Evolutionary conservation across 2,329 filamentous ascomycete genomes (phyloP).

Genomic region (Pyrenophora seminiperda): DNA sequence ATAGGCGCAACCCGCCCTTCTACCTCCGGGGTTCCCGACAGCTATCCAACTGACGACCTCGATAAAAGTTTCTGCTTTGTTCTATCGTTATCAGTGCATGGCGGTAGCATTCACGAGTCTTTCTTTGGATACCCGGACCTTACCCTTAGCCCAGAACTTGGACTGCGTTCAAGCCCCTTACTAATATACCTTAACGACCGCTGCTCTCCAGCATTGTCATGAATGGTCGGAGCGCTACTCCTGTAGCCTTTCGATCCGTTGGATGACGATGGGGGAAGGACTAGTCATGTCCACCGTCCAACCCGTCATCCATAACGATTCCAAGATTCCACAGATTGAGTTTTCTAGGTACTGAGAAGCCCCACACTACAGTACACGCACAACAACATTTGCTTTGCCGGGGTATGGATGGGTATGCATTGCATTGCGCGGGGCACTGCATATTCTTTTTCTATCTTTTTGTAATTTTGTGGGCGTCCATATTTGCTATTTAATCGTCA

Average conservation of each 20-base stretch:
- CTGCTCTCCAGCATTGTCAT: conserved; percentile 15
- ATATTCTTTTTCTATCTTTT: conserved; percentile 29
- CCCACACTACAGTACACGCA: conserved; percentile 15
- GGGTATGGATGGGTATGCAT: conserved; percentile 36
- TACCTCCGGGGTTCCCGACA: conserved; percentile 11
- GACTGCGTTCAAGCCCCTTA: conserved; percentile 27
- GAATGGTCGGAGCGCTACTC: conserved; percentile 1
- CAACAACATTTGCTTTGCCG: conserved; percentile 28
- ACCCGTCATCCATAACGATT: conserved; percentile 6
- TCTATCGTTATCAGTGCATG: conserved; percentile 23
- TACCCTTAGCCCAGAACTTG: conserved; percentile 25
- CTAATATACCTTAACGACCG: conserved; percentile 9
- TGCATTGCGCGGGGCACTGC: conserved; percentile 43
- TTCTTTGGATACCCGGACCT: conserved; percentile 40
- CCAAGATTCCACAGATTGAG: conserved; percentile 17
- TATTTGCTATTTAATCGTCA: no score
- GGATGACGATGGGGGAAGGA: conserved; percentile 1
- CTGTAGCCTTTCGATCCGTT: conserved; percentile 5
- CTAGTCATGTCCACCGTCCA: neutral
- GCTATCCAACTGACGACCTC: conserved; percentile 21
- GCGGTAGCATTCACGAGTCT: conserved; percentile 27
- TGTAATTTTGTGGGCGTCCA: conserved; percentile 11
- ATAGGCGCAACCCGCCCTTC: conserved; percentile 9
- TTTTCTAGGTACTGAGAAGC: conserved; percentile 8
- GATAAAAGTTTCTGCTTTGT: conserved; percentile 41